These are phyloP conservation scores for Stachybotrys elegans DNA, from an alignment of 2,329 filamentous ascomycete species.

Conservation along the genomic window DNA sequence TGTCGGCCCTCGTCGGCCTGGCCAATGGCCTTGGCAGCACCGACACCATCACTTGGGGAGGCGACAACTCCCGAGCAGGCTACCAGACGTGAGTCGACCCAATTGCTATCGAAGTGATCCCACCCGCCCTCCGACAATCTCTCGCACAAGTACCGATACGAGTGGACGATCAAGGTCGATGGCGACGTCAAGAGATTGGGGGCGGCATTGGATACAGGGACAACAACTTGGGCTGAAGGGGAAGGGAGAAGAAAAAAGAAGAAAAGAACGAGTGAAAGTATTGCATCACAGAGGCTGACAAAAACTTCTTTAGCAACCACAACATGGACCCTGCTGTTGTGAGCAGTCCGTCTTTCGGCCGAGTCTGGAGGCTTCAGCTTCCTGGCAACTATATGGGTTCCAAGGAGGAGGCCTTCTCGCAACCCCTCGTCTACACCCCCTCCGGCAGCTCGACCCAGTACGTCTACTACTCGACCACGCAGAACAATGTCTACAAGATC, in stretches of 20 bases:
- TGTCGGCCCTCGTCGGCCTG: constrained; percentile 27
- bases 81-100: constrained; percentile 44
- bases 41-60: constrained; percentile 56
- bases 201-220: too few species aligned
- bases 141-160: too few species aligned
- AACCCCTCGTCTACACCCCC: constrained; percentile 46
- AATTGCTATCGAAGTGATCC: too few species aligned
- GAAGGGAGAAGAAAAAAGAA: too few species aligned
- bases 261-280: too few species aligned
- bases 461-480: constrained; percentile 51
- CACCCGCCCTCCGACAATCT: too few species aligned
- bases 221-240: too few species aligned
- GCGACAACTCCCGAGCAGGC: constrained; percentile 48
- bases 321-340: constrained; percentile 59
- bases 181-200: too few species aligned
- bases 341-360: constrained; percentile 47
- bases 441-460: constrained; percentile 40
- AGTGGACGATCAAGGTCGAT: too few species aligned
- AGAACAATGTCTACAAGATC: constrained; percentile 54
- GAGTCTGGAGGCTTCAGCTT: constrained; percentile 46
- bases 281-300: constrained; percentile 4
- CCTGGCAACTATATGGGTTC: constrained; percentile 46
- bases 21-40: constrained; percentile 35
- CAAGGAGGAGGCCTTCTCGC: constrained; percentile 47
- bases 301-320: constrained; percentile 43